Evolutionary conservation across 129 eudicot species (phyloP), one percentile per base, ranked within the genome.

Genomic region (Centella asiatica): DNA sequence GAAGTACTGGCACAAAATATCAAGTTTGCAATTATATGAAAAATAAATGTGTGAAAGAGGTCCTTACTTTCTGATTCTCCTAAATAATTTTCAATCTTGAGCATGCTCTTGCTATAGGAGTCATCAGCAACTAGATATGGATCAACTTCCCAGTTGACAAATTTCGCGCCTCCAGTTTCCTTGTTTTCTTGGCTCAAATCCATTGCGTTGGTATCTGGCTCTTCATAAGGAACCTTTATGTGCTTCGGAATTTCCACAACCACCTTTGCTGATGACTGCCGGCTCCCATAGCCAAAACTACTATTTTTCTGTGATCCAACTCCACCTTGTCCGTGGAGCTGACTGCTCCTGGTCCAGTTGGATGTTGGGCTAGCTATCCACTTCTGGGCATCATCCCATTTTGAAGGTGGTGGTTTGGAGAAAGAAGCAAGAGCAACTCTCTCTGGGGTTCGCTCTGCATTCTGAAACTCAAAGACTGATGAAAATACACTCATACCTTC

Each of bases 351-450:
- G 53, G 79, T 57, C 53, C 77, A 73, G 74, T 60, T 78, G 17
- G 88, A 81, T 64, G 83, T 81, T 1, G 94, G 95, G 44, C 89
- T 81, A 60, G 86, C 86, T 40, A 92, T 84, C 99, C 99, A 92
- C 73, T 92, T 92, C 62, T 92, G 92, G 5, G 99, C 99, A 75
- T 92, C 99, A 65, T 92, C 90, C 99, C 99, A 92, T 72, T 92
- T 92, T 1, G 99, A 92, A 19, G 99, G 83, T 40, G 88, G 73
- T 12, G 85, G 81, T 62, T 85, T 80, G 0, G 90, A 81, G 68
- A 83, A 81, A 42, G 94, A 74, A 62, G 79, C 79, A 64, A 72
- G 29, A 13, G 85, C 69, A 54, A 78, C 73, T 62, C 87, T 75
- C 42, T 83, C 82, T 4, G 68, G 68, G 31, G 83, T 73, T 15